Evolutionary conservation across 129 eudicot species (phyloP), one percentile per base, ranked within the genome.

Genomic region (Lactuca saligna): DNA sequence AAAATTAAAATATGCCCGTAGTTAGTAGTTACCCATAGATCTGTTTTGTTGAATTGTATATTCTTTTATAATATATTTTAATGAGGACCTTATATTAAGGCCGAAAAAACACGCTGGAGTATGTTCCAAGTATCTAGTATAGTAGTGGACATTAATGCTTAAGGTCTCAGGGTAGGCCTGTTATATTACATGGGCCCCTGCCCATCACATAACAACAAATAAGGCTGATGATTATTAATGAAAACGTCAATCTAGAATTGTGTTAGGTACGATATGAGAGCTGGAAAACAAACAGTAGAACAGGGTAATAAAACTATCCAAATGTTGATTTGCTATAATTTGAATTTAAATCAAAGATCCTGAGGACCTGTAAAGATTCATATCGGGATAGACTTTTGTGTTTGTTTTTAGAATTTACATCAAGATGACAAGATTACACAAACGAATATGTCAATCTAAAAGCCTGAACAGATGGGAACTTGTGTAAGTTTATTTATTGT

Each of bases 101-200:
- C 11, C 59, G 39, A 54, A 55, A 75, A 68, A 59, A 48, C 57
- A 74, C 61, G 63, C 34, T 73, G 31, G 65, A 62, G 79, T 79
- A 68, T 68, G 80, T 63, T 69, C 33, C 57, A 73, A 74, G 83
- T 64, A 70, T 79, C 79, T 65, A 57, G 38, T 20, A 33, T 1
- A 20, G 51, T 33, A 37, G 66, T 72, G 17, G 56, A 67, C 65
- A 60, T 39, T 41, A 10, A 53, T 78, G 63, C 39, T 20, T 20
- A 20, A 20, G 0, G 20, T 20, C 29, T 48, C 4, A 62, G 38
- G 44, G 77, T 34, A 54, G 78, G 78, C 65, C 55, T 54, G 11
- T 33, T 73, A 44, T 54, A 42, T 41, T 63, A 46, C 12, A 46
- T 46, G 34, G 56, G 63, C 65, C 51, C 54, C 13, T 54, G 63